phyloP scores from a whole-genome alignment of 1,284 basidiomycete species.

The Trichosporon sp. region DNA sequence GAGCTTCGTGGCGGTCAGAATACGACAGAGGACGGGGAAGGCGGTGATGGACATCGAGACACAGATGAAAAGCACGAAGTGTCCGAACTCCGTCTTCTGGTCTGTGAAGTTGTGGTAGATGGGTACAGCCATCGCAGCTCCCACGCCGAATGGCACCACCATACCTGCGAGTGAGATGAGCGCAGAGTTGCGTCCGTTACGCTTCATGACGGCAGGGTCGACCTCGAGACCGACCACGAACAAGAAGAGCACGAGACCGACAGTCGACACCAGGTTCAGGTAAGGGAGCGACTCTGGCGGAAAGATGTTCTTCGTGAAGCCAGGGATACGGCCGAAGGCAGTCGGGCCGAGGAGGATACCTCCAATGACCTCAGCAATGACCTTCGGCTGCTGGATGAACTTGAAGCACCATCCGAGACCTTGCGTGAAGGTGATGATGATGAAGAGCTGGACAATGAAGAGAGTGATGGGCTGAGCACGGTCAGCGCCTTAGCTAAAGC shows the following conservation, averaged over 20 bases:
- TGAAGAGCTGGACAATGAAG: slow-evolving; percentile 64
- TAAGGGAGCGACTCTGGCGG: slow-evolving; percentile 66
- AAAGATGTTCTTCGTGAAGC: slow-evolving; percentile 79
- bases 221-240: slow-evolving; percentile 92
- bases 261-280: slow-evolving; percentile 83
- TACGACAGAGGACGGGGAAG: slow-evolving; percentile 85
- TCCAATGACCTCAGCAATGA: slow-evolving; percentile 82
- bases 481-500: background rate
- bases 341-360: slow-evolving; percentile 75
- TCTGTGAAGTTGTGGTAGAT: slow-evolving; percentile 76
- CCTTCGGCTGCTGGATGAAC: slow-evolving; percentile 72
- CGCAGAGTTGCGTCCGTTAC: slow-evolving; percentile 64
- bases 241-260: slow-evolving; percentile 86
- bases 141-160: slow-evolving; percentile 74
- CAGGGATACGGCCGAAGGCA: slow-evolving; percentile 64
- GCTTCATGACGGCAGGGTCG: slow-evolving; percentile 70
- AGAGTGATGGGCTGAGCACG: slow-evolving; percentile 62
- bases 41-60: slow-evolving; percentile 89
- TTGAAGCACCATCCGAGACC: slow-evolving; percentile 60
- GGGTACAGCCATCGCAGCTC: slow-evolving; percentile 72
- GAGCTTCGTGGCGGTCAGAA: slow-evolving; percentile 58
- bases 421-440: slow-evolving; percentile 72
- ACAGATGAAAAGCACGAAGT: slow-evolving; percentile 92
- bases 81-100: slow-evolving; percentile 58
- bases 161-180: slow-evolving; percentile 62